Conservation (phyloP, 139 green algal species). For the Chlorella sp. region DNA sequence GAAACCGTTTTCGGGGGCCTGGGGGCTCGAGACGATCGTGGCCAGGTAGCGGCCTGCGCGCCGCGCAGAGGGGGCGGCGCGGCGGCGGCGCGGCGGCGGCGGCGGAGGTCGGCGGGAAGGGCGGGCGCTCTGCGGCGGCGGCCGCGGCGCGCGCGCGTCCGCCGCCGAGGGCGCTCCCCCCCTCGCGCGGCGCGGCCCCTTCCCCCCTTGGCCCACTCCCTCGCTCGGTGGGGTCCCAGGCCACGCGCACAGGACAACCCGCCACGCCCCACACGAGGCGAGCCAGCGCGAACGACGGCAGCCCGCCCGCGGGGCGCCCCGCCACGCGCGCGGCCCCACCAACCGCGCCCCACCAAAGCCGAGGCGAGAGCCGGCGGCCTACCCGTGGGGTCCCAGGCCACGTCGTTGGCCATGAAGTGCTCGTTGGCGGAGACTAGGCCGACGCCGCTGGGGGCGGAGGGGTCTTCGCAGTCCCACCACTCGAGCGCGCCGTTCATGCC, state of each 20-base stretch:
- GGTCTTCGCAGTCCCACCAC: constrained; percentile 95
- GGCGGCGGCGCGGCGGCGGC: too few relatives aligned
- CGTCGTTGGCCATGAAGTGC: constrained; percentile 97
- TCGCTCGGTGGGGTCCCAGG: neutral
- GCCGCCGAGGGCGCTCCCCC: too few relatives aligned
- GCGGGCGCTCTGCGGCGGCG: too few relatives aligned
- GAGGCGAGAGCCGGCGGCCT: too few relatives aligned
- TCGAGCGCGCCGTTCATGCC: constrained; percentile 93
- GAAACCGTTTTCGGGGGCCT: constrained; percentile 90
- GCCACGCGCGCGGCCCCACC: too few relatives aligned
- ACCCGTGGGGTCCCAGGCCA: constrained; percentile 94
- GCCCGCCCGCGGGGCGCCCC: too few relatives aligned
- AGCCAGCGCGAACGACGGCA: too few relatives aligned
- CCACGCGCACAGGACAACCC: constrained; percentile 6
- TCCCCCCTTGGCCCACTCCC: neutral
- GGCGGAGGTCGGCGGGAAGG: neutral
- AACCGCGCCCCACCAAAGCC: too few relatives aligned
- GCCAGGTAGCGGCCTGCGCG: constrained; percentile 82
- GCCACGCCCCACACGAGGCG: too few relatives aligned
- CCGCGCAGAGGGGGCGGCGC: neutral
- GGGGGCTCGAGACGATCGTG: constrained; percentile 89
- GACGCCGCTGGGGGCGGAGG: too few relatives aligned
- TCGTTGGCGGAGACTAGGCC: constrained; percentile 82
- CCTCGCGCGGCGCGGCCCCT: too few relatives aligned
- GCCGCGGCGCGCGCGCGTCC: too few relatives aligned